A percentile compares a stretch with the other conserved stretches of the same genome.
phyloP scores from a whole-genome alignment of 2,329 filamentous ascomycete genomes.

The Ceratocystis huliohia region DNA sequence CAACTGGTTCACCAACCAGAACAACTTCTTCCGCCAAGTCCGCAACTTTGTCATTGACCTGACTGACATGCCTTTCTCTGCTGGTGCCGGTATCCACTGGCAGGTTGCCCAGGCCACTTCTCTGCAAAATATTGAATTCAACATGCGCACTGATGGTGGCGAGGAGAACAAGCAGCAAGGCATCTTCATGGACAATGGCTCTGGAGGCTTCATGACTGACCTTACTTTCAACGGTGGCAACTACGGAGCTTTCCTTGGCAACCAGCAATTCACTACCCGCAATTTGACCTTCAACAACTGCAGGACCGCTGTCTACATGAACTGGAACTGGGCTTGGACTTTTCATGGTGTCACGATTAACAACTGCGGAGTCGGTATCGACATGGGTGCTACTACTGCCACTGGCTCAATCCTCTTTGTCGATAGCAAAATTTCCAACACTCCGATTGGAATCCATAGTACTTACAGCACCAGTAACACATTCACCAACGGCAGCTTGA shows the following conservation, averaged over 20 bases:
- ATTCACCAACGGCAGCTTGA: conserved; percentile 63
- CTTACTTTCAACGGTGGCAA: conserved; percentile 72
- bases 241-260: conserved; percentile 67
- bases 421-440: conserved; percentile 68
- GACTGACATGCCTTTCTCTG: conserved; percentile 46
- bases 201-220: conserved; percentile 72
- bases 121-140: conserved; percentile 68
- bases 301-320: conserved; percentile 74
- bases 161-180: conserved; percentile 57
- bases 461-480: conserved; percentile 52
- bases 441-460: conserved; percentile 62
- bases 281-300: conserved; percentile 73
- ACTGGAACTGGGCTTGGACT: conserved; percentile 85
- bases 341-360: conserved; percentile 66
- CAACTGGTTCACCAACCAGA: conserved; percentile 71
- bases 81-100: conserved; percentile 67
- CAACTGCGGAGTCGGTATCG: conserved; percentile 60
- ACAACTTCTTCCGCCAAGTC: conserved; percentile 73
- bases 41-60: conserved; percentile 73
- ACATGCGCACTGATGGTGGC: conserved; percentile 57
- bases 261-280: conserved; percentile 76
- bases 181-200: conserved; percentile 76
- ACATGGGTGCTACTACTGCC: conserved; percentile 59
- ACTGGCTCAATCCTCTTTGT: conserved; percentile 77
- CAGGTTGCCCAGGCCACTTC: conserved; percentile 74